phyloP scores from a whole-genome alignment of 148 eudicot species.

The Nyssa sinensis region DNA sequence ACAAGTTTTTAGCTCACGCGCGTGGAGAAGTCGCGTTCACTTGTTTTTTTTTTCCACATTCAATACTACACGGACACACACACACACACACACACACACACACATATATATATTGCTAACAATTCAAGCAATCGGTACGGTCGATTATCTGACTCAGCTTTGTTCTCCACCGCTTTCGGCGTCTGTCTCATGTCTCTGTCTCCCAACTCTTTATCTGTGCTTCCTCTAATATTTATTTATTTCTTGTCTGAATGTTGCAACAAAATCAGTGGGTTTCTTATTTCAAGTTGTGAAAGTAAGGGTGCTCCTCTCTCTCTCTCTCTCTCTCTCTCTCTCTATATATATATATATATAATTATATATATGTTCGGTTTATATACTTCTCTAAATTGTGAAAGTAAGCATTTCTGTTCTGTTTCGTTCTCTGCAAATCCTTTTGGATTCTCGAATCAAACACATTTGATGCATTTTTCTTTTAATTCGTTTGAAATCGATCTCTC shows the following conservation, averaged over 20 bases:
- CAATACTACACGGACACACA: no score
- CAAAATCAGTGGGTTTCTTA: no score
- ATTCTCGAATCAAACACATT: not conserved
- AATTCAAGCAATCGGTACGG: not conserved
- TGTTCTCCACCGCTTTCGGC: not conserved
- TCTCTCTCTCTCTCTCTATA: not conserved
- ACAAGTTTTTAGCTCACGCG: no score
- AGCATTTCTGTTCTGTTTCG: not conserved
- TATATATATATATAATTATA: no score
- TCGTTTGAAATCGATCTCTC: not conserved
- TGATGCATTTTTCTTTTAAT: not conserved
- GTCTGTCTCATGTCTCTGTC: not conserved
- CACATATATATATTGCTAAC: not conserved
- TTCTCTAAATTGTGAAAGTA: not conserved
- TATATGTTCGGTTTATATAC: no score
- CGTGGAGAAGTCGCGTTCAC: no score
- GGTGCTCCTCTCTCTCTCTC: not conserved
- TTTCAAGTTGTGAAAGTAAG: not conserved
- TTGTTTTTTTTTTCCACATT: no score
- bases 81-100: no score
- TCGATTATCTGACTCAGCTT: not conserved
- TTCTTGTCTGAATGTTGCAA: not conserved
- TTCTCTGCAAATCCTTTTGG: not conserved
- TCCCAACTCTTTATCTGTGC: not conserved
- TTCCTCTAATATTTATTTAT: not conserved